These are phyloP conservation scores for Tuber indicum DNA, from an alignment of 495 filamentous ascomycete genomes.

Conservation along the genomic window DNA sequence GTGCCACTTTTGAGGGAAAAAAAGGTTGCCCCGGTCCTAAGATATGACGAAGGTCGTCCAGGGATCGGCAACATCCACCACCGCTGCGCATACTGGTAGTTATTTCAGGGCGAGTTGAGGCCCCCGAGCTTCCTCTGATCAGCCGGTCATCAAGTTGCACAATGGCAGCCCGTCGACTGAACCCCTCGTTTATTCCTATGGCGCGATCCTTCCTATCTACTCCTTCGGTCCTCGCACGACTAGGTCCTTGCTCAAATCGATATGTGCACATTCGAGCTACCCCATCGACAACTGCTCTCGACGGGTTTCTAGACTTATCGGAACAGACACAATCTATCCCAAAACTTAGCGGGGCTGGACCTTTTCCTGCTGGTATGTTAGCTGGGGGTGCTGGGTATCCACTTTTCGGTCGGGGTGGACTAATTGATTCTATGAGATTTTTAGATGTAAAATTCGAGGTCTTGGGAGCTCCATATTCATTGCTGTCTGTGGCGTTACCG, in stretches of 20 bases:
- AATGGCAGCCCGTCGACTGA: slow-evolving; percentile 29
- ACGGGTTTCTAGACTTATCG: slow-evolving; percentile 35
- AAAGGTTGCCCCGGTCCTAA: not conserved
- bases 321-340: slow-evolving; percentile 40
- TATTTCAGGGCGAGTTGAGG: slow-evolving; percentile 14
- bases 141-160: slow-evolving; percentile 2
- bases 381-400: not conserved
- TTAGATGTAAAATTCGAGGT: slow-evolving; percentile 92
- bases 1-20: not conserved
- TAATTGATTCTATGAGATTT: not conserved
- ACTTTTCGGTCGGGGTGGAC: not conserved
- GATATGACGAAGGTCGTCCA: not conserved
- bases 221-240: slow-evolving; percentile 10
- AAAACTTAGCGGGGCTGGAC: slow-evolving; percentile 37
- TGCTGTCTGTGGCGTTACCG: slow-evolving; percentile 85
- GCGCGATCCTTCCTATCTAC: slow-evolving; percentile 11
- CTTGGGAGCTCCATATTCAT: slow-evolving; percentile 76
- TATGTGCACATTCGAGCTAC: slow-evolving; percentile 37
- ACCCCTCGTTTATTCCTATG: slow-evolving; percentile 4
- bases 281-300: slow-evolving; percentile 32
- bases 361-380: slow-evolving; percentile 38
- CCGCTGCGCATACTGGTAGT: not conserved
- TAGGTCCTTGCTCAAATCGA: slow-evolving; percentile 12
- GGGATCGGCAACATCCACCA: not conserved
- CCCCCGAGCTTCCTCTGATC: slow-evolving; percentile 15